Conservation (phyloP, 2,329 filamentous ascomycete genomes). For the Ophidiomyces ophidiicola region DNA sequence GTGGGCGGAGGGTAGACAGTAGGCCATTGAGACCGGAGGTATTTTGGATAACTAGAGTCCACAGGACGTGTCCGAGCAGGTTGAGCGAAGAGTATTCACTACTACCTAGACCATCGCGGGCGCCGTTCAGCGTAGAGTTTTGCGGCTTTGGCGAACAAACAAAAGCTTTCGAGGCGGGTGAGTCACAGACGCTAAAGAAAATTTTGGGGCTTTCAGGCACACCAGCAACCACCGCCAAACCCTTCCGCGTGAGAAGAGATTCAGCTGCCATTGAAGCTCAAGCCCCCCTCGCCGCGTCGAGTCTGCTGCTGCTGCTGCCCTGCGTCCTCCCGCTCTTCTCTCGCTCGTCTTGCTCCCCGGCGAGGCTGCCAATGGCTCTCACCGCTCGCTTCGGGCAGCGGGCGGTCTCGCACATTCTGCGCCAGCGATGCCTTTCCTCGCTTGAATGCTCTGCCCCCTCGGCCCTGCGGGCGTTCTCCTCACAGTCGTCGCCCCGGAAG, state of each 20-base stretch:
- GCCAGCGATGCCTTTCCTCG: slow-evolving; percentile 30
- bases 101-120: too few relatives aligned
- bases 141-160: not conserved
- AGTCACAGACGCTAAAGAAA: slow-evolving; percentile 1
- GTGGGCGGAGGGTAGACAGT: slow-evolving; percentile 9
- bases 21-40: too few relatives aligned
- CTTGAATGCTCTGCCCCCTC: slow-evolving; percentile 26
- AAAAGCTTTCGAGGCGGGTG: not conserved
- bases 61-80: too few relatives aligned
- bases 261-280: too few relatives aligned
- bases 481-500: slow-evolving; percentile 25
- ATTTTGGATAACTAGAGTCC: too few relatives aligned
- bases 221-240: too few relatives aligned
- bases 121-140: too few relatives aligned
- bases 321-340: not conserved
- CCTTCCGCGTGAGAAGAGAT: too few relatives aligned
- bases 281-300: too few relatives aligned
- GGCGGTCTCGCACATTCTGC: slow-evolving; percentile 30
- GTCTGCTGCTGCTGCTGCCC: too few relatives aligned
- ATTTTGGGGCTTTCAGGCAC: slow-evolving; percentile 4
- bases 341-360: slow-evolving; percentile 16
- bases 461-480: slow-evolving; percentile 30
- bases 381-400: slow-evolving; percentile 34
- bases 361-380: slow-evolving; percentile 35
- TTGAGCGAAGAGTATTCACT: too few relatives aligned